Evolutionary conservation across 768 basidiomycete genomes (phyloP).

Genomic region (Mycena sanguinolenta): DNA sequence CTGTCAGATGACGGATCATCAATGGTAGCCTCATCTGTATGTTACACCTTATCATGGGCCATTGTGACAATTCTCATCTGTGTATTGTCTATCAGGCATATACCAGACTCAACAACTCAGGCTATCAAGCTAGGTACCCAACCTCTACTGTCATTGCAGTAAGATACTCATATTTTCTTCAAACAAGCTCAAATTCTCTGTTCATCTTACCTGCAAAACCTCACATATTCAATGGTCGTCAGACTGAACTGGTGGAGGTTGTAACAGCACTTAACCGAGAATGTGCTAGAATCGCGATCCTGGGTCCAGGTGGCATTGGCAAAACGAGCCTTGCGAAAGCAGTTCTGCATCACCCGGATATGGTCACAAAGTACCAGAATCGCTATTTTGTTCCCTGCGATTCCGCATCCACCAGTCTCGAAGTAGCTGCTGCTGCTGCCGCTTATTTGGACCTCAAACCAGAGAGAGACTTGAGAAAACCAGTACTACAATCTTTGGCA

Average conservation of each 20-base stretch:
- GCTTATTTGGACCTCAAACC: not conserved
- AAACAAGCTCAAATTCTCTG: not conserved
- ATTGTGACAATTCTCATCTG: no score
- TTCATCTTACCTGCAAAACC: not conserved
- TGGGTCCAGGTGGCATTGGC: not conserved
- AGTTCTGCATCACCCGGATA: not conserved
- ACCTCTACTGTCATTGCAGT: no score
- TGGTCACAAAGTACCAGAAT: not conserved
- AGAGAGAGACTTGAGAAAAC: not conserved
- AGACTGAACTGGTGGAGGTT: not conserved
- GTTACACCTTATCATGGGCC: not conserved
- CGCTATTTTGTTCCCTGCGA: not conserved
- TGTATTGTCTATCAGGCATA: not conserved
- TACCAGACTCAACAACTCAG: not conserved
- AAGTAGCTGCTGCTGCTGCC: not conserved
- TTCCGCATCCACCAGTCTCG: not conserved
- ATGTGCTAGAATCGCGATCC: not conserved
- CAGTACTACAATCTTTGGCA: not conserved
- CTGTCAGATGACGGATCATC: not conserved
- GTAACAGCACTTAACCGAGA: not conserved
- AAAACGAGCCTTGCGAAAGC: constrained; percentile 2
- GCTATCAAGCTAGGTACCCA: not conserved
- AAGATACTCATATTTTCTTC: not conserved
- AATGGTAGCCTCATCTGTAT: not conserved
- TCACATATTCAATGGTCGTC: constrained; percentile 1